Evolutionary conservation across 192 early-diverging fungal genomes (phyloP), one percentile per base, ranked within the genome.

Genomic region (Lobosporangium transversale): DNA sequence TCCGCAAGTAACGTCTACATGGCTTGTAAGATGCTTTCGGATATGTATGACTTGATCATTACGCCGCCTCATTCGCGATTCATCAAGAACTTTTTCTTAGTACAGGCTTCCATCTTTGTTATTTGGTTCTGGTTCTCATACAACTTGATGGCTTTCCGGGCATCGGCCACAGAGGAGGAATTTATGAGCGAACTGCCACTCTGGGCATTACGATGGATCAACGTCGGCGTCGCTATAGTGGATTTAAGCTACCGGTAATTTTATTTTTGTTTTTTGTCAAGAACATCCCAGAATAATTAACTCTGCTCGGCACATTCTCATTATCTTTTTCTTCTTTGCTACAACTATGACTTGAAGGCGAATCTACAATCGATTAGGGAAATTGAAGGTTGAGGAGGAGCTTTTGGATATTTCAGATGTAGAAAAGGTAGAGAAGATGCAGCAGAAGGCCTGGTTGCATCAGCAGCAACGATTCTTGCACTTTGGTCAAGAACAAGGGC

Each of bases 101-200:
- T 74, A 0, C 75, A 81, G 20, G 71, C 70, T 1, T 83, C 81
- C 32, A 47, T 78, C 21, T 56, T 86, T 51, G 81, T 85, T 2
- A 52, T 81, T 31, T 49, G 78, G 44, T 83, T 88, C 33, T 88
- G 86, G 86, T 79, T 88, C 60, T 85, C 85, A 44, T 88, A 84
- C 49, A 88, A 83, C 62, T 29, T 88, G 26, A 79, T 85, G 48
- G 84, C 84, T 0, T 85, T 88, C 53, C 56, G 80, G 17, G 67
- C 80, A 3, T 61, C 76, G 35, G 53, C 66, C 10, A 73, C 78
- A 35, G 60, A 79, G 43, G 75, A 83, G 35, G 81, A 87, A 21
- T 87, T 87, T 61, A 45, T 87, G 52, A 71, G 63, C 3, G 86
- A 87, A 59, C 50, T 87, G 15, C 86, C 86, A 0, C 67, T 88